phyloP scores from a whole-genome alignment of 2,329 filamentous ascomycete genomes.

The Gliomastix tumulicola region DNA sequence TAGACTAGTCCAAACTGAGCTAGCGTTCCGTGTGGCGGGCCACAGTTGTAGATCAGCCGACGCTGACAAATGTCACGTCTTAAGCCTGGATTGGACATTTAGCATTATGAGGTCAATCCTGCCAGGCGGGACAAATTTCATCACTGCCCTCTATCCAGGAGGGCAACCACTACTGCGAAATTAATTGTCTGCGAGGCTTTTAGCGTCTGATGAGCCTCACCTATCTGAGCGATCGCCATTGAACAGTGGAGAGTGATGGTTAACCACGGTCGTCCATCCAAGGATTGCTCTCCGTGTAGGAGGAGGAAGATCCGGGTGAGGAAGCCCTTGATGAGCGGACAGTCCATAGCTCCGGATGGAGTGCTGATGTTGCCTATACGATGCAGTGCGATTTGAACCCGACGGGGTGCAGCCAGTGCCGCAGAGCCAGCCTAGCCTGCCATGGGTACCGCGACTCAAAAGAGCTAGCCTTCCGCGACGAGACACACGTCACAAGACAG shows the following conservation, averaged over 20 bases:
- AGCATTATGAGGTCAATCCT: no score
- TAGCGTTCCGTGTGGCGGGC: background rate
- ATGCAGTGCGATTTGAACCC: background rate
- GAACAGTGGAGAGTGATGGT: background rate
- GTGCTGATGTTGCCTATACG: background rate
- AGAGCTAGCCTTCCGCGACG: background rate
- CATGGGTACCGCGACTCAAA: background rate
- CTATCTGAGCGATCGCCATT: background rate
- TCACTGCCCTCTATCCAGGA: no score
- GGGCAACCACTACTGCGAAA: no score
- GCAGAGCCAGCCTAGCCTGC: background rate
- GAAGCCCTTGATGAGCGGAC: background rate
- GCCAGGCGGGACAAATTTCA: no score
- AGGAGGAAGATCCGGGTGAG: background rate
- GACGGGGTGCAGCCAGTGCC: background rate
- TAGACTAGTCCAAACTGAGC: background rate
- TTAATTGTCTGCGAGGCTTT: no score
- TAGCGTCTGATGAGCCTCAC: background rate
- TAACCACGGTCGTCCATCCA: background rate
- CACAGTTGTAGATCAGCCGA: no score
- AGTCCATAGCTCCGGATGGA: background rate
- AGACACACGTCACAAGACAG: background rate
- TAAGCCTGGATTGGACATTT: no score
- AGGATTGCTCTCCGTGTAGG: background rate
- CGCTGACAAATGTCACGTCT: no score